Base-by-base conservation (phyloP, 805 yeast species). In the Allodekkera sacchari region DNA sequence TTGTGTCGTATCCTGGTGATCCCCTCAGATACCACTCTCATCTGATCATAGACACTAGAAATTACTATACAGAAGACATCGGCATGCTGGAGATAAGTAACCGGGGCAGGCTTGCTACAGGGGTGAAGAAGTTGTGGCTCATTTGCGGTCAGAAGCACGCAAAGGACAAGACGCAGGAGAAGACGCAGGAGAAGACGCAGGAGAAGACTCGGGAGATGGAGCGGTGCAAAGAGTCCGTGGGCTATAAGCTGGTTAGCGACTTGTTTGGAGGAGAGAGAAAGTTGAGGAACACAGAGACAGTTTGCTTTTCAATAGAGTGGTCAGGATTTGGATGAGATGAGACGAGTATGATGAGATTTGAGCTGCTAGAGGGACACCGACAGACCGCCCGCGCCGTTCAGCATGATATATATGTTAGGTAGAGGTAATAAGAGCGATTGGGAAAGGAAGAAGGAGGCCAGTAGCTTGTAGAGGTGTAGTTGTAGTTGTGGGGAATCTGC, bases 241-340 rank as follows among this genome's bases (percentile, higher is more conserved):
- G 22, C 21, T 14, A 21, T 8, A 30, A 29, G 25, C 18, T 7
- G 8, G 19, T 27, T 10, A 16, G 30, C 15, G 18, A 35, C 16
- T n/a, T 33, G 18, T 18, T 27, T 9, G 18, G n/a, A 10, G 11
- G 16, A 9, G 14, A 12, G 19, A 9, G 30, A 24, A 19, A 18
- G 8, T n/a, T 10, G n/a, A 32, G 25, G 26, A 45, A 48, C 5
- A 50, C 56, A 8, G 45, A 44, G 28, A 57, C 60, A 11, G 59
- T 57, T 28, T 68, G 70, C 12, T 89, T 74, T 48, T 80, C 95
- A 5, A 62, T 89, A 2, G 96, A 89, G 57, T 89, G 98, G 98
- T 87, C 97, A 1, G 96, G 96, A 0, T 89, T 89, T 59, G 96
- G 96, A 35, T 85, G 53, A 41, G n/a, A n/a, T n/a, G n/a, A n/a